phyloP scores from a whole-genome alignment of 192 early-diverging fungal species.

The Umbelopsis isabellina region DNA sequence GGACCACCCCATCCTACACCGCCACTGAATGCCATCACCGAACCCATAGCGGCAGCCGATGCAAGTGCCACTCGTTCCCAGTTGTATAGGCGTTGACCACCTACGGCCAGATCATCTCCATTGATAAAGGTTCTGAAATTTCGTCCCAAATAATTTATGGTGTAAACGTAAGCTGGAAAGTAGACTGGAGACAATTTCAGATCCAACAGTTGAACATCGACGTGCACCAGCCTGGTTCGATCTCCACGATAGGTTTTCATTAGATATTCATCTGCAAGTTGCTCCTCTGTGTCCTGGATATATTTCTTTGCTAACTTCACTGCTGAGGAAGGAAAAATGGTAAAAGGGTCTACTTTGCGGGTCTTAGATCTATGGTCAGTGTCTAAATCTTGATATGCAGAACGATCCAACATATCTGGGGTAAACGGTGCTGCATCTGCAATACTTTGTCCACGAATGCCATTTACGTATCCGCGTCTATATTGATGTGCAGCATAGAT shows the following conservation, averaged over 20 bases:
- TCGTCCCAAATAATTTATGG: conserved; percentile 46
- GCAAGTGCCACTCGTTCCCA: conserved; percentile 51
- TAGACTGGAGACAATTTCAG: conserved; percentile 53
- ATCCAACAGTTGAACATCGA: conserved; percentile 44
- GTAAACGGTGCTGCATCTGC: conserved; percentile 37
- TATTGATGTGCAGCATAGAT: conserved; percentile 56
- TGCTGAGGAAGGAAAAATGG: conserved; percentile 49
- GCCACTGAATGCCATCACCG: conserved; percentile 31
- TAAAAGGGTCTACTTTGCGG: conserved; percentile 52
- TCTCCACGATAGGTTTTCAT: conserved; percentile 43
- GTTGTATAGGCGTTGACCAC: conserved; percentile 51
- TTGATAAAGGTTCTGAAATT: conserved; percentile 58
- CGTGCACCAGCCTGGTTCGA: conserved; percentile 45
- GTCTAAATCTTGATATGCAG: conserved; percentile 25
- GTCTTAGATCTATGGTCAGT: conserved; percentile 8
- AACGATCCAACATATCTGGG: conserved; percentile 44
- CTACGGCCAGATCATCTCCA: conserved; percentile 46
- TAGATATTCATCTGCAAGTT: conserved; percentile 45
- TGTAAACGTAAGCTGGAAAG: conserved; percentile 52
- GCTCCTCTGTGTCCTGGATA: conserved; percentile 48
- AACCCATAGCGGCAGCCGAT: conserved; percentile 41
- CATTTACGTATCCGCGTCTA: conserved; percentile 51
- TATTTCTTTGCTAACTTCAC: conserved; percentile 45
- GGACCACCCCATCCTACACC: conserved; percentile 38
- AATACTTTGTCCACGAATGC: conserved; percentile 48